These are phyloP conservation scores for Chenopodium formosanum DNA, from an alignment of 148 eudicot species.

Conservation along the genomic window DNA sequence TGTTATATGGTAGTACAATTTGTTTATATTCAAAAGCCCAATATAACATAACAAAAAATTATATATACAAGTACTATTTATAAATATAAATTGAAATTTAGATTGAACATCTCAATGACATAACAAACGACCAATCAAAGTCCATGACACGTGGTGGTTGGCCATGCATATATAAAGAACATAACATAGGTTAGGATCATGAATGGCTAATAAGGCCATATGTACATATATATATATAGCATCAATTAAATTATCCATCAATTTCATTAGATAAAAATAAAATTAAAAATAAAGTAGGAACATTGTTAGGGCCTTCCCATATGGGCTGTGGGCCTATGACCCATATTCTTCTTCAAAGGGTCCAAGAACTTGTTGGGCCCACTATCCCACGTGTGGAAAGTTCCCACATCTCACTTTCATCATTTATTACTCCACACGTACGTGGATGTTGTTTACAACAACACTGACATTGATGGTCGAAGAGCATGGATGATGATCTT, in stretches of 20 bases:
- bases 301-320: constrained; percentile 22
- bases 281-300: background rate
- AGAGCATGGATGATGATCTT: background rate
- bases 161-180: constrained; percentile 7
- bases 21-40: background rate
- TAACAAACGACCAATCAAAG: background rate
- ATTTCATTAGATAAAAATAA: background rate
- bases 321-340: constrained; percentile 33
- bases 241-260: background rate
- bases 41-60: background rate
- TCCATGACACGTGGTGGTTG: constrained; percentile 18
- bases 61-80: too few species aligned
- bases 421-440: constrained; percentile 42
- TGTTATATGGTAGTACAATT: too few species aligned
- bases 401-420: constrained; percentile 40
- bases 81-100: too few species aligned
- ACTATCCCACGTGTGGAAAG: constrained; percentile 41
- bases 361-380: constrained; percentile 17
- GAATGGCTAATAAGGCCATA: constrained; percentile 13
- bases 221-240: background rate
- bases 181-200: constrained; percentile 3
- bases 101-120: background rate
- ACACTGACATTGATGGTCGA: constrained; percentile 9
- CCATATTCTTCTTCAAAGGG: constrained; percentile 3
- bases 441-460: constrained; percentile 9